Evolutionary conservation across 2,329 filamentous ascomycete species (phyloP).

Genomic region (Scortechinia acanthostroma): DNA sequence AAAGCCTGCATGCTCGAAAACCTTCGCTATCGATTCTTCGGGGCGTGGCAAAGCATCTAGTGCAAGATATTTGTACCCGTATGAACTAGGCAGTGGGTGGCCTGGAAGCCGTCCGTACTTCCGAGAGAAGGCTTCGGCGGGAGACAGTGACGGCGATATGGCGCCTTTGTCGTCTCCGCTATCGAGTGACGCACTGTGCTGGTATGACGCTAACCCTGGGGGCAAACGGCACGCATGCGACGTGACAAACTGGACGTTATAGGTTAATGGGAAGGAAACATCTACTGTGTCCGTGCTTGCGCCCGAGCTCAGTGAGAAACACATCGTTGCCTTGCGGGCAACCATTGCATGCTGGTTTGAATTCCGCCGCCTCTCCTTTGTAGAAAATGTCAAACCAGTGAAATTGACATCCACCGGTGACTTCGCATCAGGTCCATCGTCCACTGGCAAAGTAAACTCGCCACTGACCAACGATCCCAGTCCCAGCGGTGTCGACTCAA

Average conservation of each 20-base stretch:
- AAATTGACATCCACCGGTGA: too few relatives aligned
- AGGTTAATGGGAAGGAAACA: too few relatives aligned
- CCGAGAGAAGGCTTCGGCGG: too few relatives aligned
- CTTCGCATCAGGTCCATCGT: not conserved
- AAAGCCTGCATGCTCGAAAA: too few relatives aligned
- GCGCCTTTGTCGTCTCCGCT: too few relatives aligned
- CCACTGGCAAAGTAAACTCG: not conserved
- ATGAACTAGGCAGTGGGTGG: not conserved
- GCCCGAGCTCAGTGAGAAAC: too few relatives aligned
- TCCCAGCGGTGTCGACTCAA: not conserved
- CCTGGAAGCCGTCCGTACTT: not conserved
- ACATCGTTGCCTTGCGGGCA: too few relatives aligned
- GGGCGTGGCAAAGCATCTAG: not conserved
- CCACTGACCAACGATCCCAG: not conserved
- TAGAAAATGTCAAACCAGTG: too few relatives aligned
- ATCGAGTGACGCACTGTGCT: not conserved
- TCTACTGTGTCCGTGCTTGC: too few relatives aligned
- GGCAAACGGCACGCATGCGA: constrained; percentile 42
- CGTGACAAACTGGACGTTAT: constrained; percentile 44
- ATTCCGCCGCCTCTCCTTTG: too few relatives aligned
- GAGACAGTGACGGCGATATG: too few relatives aligned
- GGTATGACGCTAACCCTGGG: constrained; percentile 13
- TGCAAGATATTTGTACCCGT: not conserved
- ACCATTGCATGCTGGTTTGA: too few relatives aligned
- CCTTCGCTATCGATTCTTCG: not conserved